Base-by-base conservation (phyloP, 768 basidiomycete genomes). In the Pholiota conissans region DNA sequence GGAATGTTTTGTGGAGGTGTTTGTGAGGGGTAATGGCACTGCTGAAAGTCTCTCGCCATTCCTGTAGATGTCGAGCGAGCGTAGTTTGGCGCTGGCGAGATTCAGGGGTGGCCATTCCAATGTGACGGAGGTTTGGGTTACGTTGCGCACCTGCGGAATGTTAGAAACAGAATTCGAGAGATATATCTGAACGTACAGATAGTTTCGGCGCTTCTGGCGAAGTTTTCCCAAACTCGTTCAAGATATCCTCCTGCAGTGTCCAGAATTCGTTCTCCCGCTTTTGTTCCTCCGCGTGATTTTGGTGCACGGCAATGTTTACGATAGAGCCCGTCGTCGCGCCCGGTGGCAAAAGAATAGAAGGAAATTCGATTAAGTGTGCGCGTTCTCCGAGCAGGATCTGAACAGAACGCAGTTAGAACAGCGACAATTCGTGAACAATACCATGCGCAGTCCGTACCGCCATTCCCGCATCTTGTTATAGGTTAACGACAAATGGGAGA, bases 291-390 rank as follows among this genome's bases (percentile, higher is more conserved):
- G 78, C 69, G 29, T 84, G 73, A 69, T 99, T 97, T 61, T 94
- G 89, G 67, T 92, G 84, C 13, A 98, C 95, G 2, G 95, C 87
- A 71, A 98, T 98, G 70, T 94, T 97, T 64, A 99, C 93, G 63
- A 99, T 98, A 18, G 94, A 97, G 5, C 97, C 97, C 0, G 95
- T 86, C 8, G 90, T 87, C 1, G 93, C 88, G 13, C 95, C 95
- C 0, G 95, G 91, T 0, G 97, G 97, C 6, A 98, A 78, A 1
- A 98, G 83, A 35, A 99, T 81, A 0, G 97, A 98, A 1, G 97
- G 97, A 71, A 98, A 99, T 73, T 99, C 96, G 65, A 99, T 96
- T 32, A 98, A 81, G 68, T 98, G 96, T 16, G 95, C 95, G 40
- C 93, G 84, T 71, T 93, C 93, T 14, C 96, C 95, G 13, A 98